Conservation (phyloP, 352 stramenopile species). For the Pythium graminicola region DNA sequence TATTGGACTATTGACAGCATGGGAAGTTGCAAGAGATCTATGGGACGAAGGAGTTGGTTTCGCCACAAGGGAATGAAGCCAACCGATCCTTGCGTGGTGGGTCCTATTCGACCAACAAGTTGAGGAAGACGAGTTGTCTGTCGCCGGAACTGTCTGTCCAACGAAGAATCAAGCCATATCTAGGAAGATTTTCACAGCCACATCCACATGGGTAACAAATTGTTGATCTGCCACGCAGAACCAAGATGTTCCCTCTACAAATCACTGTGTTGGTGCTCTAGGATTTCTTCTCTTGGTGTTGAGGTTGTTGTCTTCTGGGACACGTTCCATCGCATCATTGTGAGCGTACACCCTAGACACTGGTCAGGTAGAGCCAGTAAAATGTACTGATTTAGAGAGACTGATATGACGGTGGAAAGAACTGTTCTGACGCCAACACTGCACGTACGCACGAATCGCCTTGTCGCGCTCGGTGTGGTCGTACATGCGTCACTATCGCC, state of each 20-base stretch:
- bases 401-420: neutral
- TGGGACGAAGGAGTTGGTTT: too few relatives aligned
- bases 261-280: neutral
- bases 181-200: too few relatives aligned
- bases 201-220: too few relatives aligned
- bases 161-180: too few relatives aligned
- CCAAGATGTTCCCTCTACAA: neutral
- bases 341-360: neutral
- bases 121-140: neutral
- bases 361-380: neutral
- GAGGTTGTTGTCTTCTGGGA: neutral
- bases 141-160: too few relatives aligned
- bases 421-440: neutral
- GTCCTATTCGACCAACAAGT: slow-evolving; percentile 1
- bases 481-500: slow-evolving; percentile 4
- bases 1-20: too few relatives aligned
- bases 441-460: slow-evolving; percentile 5
- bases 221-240: too few relatives aligned
- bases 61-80: neutral
- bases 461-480: neutral
- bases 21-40: too few relatives aligned
- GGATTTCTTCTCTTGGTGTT: neutral
- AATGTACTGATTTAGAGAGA: slow-evolving; percentile 4
- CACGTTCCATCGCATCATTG: neutral
- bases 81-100: too few relatives aligned